phyloP scores from a whole-genome alignment of 106 monocot species.

The Allium fistulosum region DNA sequence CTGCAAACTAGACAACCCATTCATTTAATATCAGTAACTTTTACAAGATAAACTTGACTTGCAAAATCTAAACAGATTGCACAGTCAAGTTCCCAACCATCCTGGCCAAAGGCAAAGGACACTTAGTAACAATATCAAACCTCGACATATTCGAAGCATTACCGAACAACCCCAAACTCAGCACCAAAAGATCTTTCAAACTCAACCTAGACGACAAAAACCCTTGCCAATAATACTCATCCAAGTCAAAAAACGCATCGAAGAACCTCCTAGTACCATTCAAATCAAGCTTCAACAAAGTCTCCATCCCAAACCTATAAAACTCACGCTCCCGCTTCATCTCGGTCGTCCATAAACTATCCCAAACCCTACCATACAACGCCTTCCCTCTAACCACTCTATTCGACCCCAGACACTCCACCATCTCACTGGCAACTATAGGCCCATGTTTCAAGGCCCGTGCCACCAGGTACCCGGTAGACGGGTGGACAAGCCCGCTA shows the following conservation, averaged over 20 bases:
- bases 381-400: constrained; percentile 22
- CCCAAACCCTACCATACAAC: constrained; percentile 16
- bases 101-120: constrained; percentile 19
- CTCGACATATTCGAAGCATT: constrained; percentile 9
- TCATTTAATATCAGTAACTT: too few relatives aligned
- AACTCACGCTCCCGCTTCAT: constrained; percentile 22
- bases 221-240: constrained; percentile 21
- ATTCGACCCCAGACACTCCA: constrained; percentile 20
- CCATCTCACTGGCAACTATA: constrained; percentile 19
- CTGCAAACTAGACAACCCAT: too few relatives aligned
- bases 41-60: too few relatives aligned
- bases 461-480: constrained; percentile 30
- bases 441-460: constrained; percentile 2
- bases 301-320: constrained; percentile 35
- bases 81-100: constrained; percentile 20
- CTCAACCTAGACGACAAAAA: constrained; percentile 20
- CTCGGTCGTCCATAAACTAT: constrained; percentile 16
- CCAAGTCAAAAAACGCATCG: constrained; percentile 32
- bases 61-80: constrained; percentile 1
- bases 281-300: constrained; percentile 22
- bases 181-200: constrained; percentile 12
- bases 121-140: constrained; percentile 25
- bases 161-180: constrained; percentile 17
- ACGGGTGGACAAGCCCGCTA: constrained; percentile 19
- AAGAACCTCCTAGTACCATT: constrained; percentile 25